These are phyloP conservation scores for Cenchrus purpureus DNA, from an alignment of 176 grass and related monocot species.

Conservation along the genomic window DNA sequence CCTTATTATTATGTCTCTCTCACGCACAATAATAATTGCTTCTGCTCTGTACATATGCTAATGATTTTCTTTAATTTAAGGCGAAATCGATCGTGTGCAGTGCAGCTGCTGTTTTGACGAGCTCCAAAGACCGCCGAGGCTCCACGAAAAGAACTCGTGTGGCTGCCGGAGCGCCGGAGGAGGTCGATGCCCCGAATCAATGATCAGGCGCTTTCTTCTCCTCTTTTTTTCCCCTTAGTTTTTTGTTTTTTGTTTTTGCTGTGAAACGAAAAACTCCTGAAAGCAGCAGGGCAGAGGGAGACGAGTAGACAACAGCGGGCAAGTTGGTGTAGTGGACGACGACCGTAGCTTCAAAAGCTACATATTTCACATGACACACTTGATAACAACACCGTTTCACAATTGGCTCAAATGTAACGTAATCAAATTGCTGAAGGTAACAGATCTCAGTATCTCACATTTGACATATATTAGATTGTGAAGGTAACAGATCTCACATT, in stretches of 20 bases:
- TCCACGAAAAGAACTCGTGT: conserved; percentile 10
- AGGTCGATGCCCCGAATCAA: conserved; percentile 24
- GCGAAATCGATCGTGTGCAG: neutral
- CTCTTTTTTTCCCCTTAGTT: neutral
- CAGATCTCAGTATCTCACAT: too few species aligned
- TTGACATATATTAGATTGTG: too few species aligned
- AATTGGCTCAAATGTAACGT: too few species aligned
- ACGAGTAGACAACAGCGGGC: neutral
- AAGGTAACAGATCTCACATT: too few species aligned
- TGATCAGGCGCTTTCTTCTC: neutral
- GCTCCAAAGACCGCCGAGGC: conserved; percentile 26
- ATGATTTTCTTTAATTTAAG: neutral
- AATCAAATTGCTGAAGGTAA: too few species aligned
- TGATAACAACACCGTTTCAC: too few species aligned
- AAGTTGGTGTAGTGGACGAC: neutral
- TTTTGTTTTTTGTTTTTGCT: neutral
- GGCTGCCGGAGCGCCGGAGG: neutral
- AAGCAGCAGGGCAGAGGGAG: neutral
- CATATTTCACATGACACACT: too few species aligned
- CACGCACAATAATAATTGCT: neutral
- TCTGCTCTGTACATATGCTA: neutral
- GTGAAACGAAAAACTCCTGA: conserved; percentile 9
- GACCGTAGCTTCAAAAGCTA: neutral
- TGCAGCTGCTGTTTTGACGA: conserved; percentile 31
- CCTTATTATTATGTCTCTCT: neutral